These are phyloP conservation scores for Eutypa lata DNA, from an alignment of 2,329 filamentous ascomycete genomes.

Conservation along the genomic window DNA sequence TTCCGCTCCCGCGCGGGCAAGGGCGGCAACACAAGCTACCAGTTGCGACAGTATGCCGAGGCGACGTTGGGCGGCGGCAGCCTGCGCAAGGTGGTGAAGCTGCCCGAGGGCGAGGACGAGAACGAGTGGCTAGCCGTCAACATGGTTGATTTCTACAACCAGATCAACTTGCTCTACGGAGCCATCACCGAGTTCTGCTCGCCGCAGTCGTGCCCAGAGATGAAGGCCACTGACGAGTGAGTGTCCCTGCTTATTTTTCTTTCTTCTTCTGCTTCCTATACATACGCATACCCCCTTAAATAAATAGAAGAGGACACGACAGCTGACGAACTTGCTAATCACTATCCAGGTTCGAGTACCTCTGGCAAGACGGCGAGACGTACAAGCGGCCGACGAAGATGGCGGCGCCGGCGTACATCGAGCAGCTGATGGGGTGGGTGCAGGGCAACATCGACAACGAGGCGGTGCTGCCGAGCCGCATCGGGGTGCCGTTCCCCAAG, in stretches of 20 bases:
- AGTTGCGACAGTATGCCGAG: conserved; percentile 96
- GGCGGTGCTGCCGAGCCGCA: conserved; percentile 87
- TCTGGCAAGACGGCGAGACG: conserved; percentile 95
- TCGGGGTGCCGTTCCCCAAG: conserved; percentile 93
- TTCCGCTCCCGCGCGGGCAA: conserved; percentile 87
- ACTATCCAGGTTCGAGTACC: conserved; percentile 89
- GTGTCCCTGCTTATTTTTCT: conserved; percentile 28
- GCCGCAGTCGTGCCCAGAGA: conserved; percentile 93
- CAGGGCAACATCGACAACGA: conserved; percentile 96
- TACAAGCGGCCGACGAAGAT: conserved; percentile 98
- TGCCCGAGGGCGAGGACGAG: conserved; percentile 94
- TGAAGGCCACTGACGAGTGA: conserved; percentile 99
- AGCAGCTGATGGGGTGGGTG: conserved; percentile 96
- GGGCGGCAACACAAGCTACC: conserved; percentile 81
- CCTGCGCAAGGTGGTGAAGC: conserved; percentile 90
- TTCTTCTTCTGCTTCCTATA: not conserved
- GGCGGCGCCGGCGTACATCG: conserved; percentile 94
- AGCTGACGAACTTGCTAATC: too few relatives aligned
- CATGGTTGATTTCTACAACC: conserved; percentile 99
- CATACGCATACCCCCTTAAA: conserved; percentile 5
- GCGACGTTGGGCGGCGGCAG: conserved; percentile 94
- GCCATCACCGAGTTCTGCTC: conserved; percentile 99
- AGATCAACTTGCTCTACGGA: conserved; percentile 97
- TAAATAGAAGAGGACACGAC: too few relatives aligned
- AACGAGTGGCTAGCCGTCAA: conserved; percentile 99